Evolutionary conservation across 441 rosid species (phyloP), one percentile per base, ranked within the genome.

Genomic region (Gossypium aridum): DNA sequence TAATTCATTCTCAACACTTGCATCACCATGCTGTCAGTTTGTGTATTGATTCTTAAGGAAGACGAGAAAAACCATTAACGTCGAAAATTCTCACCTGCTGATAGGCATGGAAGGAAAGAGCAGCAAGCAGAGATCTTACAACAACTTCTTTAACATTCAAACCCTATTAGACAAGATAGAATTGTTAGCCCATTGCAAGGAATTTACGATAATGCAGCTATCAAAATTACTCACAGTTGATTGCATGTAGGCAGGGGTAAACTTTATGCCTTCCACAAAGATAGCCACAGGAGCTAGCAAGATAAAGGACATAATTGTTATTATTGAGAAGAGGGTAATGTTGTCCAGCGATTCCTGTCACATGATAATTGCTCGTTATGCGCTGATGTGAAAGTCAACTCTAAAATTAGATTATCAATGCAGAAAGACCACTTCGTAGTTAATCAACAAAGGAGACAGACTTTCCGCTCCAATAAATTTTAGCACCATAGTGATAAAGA

Each of bases 51-150:
- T 12, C 60, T 25, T 17, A 1, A 72, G 14, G 23, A 55, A 8
- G 54, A 43, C 43, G 12, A 13, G 55, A 56, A 56, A 56, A 56
- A 56, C 25, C 45, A 56, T 28, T 69, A 54, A 64, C 1, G 74
- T 26, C 47, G 26, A 66, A 71, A 14, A 25, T 14, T 34, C 80
- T 84, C 70, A 91, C 98, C 93, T 93, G 99, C 83, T 96, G 99
- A 83, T 96, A 96, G 22, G 98, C 99, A 80, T 96, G 99, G 91
- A 91, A 96, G 83, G 91, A 89, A 65, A 96, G 89, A 6, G 98
- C 96, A 37, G 98, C 98, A 14, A 93, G 37, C 47, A 96, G 86
- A 71, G 98, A 87, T 87, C 96, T 85, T 17, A 73, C 65, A 28
- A 83, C 84, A 47, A 92, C 78, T 73, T 89, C 79, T 82, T 89